Evolutionary conservation across 2,329 filamentous ascomycete species (phyloP).

Genomic region (Cadophora sp.): DNA sequence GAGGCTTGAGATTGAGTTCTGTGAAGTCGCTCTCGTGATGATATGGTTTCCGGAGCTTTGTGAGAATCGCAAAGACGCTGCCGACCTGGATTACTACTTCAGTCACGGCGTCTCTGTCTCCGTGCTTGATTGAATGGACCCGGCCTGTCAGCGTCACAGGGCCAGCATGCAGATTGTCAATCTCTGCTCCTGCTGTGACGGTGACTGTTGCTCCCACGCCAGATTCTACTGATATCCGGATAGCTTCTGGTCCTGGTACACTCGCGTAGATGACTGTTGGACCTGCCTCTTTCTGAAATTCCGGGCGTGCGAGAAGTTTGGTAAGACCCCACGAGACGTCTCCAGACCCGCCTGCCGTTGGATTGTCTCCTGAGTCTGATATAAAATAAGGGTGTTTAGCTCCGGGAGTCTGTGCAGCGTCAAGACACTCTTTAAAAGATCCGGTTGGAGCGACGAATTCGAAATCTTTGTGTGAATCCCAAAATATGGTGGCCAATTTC

Average conservation of each 20-base stretch:
- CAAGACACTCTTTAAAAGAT: slow-evolving; percentile 54
- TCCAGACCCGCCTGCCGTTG: slow-evolving; percentile 60
- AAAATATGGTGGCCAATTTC: slow-evolving; percentile 54
- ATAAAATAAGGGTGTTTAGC: slow-evolving; percentile 56
- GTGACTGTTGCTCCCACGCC: slow-evolving; percentile 56
- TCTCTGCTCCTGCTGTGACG: slow-evolving; percentile 57
- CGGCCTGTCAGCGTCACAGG: slow-evolving; percentile 58
- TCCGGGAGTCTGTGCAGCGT: slow-evolving; percentile 50
- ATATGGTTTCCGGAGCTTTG: slow-evolving; percentile 59
- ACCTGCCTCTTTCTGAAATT: slow-evolving; percentile 50
- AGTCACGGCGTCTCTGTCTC: slow-evolving; percentile 54
- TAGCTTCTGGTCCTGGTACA: slow-evolving; percentile 54
- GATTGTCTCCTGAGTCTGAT: slow-evolving; percentile 62
- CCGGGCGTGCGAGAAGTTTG: slow-evolving; percentile 52
- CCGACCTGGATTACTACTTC: slow-evolving; percentile 59
- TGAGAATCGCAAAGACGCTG: slow-evolving; percentile 58
- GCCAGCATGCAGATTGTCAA: slow-evolving; percentile 55
- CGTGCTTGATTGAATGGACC: slow-evolving; percentile 57
- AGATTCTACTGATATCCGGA: slow-evolving; percentile 51
- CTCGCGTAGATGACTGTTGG: slow-evolving; percentile 59
- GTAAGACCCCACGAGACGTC: slow-evolving; percentile 60
- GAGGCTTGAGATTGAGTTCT: slow-evolving; percentile 53
- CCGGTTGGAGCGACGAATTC: slow-evolving; percentile 60
- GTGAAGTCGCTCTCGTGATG: slow-evolving; percentile 60
- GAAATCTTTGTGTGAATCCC: slow-evolving; percentile 55